Evolutionary conservation across 2,329 filamentous ascomycete species (phyloP).

Genomic region (Fusarium vanettenii): DNA sequence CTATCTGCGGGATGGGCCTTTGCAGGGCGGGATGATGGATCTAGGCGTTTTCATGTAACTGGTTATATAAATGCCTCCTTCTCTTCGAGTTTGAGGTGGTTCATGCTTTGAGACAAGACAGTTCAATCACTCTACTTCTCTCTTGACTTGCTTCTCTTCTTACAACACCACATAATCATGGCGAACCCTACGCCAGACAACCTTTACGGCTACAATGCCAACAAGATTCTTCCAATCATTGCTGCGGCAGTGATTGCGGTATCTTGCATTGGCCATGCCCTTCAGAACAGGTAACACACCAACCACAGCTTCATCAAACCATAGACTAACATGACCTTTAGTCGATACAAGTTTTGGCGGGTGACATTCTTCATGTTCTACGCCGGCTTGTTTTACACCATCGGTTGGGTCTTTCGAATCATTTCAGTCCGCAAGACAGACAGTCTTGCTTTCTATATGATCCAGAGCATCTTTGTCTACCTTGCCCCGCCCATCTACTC

Average conservation of each 20-base stretch:
- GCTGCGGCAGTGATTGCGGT: conserved; percentile 32
- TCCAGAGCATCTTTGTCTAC: conserved; percentile 42
- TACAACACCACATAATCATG: conserved; percentile 1
- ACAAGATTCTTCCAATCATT: conserved; percentile 36
- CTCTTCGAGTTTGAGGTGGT: neutral
- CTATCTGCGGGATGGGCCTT: neutral
- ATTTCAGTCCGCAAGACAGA: conserved; percentile 34
- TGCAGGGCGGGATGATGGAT: neutral
- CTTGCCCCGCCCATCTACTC: conserved; percentile 40
- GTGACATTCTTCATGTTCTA: conserved; percentile 45
- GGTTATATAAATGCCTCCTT: neutral
- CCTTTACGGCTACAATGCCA: conserved; percentile 41
- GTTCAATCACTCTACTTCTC: neutral
- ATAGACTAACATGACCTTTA: neutral
- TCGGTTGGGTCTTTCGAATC: conserved; percentile 36
- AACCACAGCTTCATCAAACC: neutral
- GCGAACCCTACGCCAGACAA: conserved; percentile 34
- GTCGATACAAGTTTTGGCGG: conserved; percentile 40
- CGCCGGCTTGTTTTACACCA: conserved; percentile 34
- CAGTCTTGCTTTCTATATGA: conserved; percentile 39
- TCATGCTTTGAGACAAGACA: neutral
- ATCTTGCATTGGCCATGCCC: conserved; percentile 25
- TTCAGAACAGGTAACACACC: conserved; percentile 33
- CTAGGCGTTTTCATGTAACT: neutral
- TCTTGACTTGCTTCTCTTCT: neutral